phyloP scores from a whole-genome alignment of 2,329 filamentous ascomycete genomes.

The Dothiorella sarmentorum region DNA sequence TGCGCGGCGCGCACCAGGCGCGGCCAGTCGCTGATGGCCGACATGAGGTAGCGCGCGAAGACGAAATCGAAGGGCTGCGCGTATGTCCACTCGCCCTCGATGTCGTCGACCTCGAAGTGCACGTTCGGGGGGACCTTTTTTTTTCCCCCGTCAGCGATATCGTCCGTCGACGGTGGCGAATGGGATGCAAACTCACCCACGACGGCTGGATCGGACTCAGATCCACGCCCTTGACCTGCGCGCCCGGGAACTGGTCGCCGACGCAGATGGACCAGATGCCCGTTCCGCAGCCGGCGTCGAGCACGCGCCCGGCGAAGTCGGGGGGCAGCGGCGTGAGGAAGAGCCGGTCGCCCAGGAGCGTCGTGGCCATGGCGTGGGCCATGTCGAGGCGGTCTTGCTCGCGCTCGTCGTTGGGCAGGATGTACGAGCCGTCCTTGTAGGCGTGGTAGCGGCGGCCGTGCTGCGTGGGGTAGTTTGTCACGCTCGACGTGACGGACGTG shows the following conservation, averaged over 20 bases:
- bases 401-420: background rate
- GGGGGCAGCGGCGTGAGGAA: constrained; percentile 1
- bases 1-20: constrained; percentile 27
- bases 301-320: background rate
- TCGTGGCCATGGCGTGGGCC: background rate
- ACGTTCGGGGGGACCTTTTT: constrained; percentile 35
- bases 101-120: constrained; percentile 43
- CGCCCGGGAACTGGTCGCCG: background rate
- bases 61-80: constrained; percentile 32
- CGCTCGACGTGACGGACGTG: constrained; percentile 35
- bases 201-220: background rate
- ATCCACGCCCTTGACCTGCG: background rate
- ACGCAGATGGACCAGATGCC: background rate
- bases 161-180: background rate
- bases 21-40: constrained; percentile 35
- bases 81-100: constrained; percentile 39
- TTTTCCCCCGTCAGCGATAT: background rate
- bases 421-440: constrained; percentile 13
- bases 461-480: constrained; percentile 26
- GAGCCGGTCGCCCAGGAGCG: background rate
- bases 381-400: constrained; percentile 16
- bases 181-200: background rate
- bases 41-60: constrained; percentile 31
- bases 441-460: constrained; percentile 18
- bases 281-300: constrained; percentile 9